phyloP scores from a whole-genome alignment of 2,329 filamentous ascomycete species.

The Pyrenochaeta sp. region DNA sequence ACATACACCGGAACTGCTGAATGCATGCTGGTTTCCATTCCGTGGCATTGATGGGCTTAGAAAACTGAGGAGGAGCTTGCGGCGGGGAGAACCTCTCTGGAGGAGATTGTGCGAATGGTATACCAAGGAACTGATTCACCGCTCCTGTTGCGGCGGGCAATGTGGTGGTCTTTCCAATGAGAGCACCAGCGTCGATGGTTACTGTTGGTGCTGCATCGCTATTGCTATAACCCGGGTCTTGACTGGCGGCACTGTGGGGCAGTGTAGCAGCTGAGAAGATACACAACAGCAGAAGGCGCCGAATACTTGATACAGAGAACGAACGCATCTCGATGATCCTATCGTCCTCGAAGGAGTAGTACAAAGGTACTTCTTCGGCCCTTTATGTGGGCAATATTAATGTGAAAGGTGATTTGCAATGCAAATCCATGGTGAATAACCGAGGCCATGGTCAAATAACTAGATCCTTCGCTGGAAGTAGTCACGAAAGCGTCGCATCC shows the following conservation, averaged over 20 bases:
- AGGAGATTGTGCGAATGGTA: conserved; percentile 39
- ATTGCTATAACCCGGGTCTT: not conserved
- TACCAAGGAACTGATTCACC: conserved; percentile 43
- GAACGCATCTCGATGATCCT: not conserved
- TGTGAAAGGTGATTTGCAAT: not conserved
- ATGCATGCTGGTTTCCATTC: conserved; percentile 32
- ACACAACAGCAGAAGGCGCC: not conserved
- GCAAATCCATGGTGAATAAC: not conserved
- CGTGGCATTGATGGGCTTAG: conserved; percentile 24
- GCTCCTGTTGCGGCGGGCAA: conserved; percentile 25
- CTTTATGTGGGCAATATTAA: not conserved
- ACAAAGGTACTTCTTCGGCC: not conserved
- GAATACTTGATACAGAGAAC: not conserved
- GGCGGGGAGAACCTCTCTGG: conserved; percentile 37
- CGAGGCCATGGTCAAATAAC: not conserved
- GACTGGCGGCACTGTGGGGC: not conserved
- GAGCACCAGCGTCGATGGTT: conserved; percentile 31
- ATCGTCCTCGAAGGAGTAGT: not conserved
- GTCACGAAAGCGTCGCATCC: not conserved
- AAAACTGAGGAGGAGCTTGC: conserved; percentile 18
- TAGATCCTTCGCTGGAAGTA: not conserved
- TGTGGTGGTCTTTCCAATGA: conserved; percentile 37
- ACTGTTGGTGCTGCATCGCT: conserved; percentile 28
- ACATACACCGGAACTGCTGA: conserved; percentile 35
- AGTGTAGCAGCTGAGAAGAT: not conserved